Base-by-base conservation (phyloP, 2,329 filamentous ascomycete species). In the Epicoccum sorghinum region DNA sequence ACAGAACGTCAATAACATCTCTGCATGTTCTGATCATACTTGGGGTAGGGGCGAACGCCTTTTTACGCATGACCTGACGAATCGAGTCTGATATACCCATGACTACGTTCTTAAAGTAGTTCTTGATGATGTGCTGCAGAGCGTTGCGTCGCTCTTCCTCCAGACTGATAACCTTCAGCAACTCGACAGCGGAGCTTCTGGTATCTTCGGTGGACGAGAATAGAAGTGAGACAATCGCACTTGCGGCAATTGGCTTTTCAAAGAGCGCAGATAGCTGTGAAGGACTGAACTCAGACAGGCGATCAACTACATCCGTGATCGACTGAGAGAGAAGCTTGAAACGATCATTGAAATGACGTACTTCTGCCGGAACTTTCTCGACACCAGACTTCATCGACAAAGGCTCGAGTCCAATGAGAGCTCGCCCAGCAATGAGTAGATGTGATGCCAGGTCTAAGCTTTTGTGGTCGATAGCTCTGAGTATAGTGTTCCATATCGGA, bases 161-260 rank as follows among this genome's bases (percentile, higher is more conserved):
- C 7, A 84, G 84, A 32, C 90, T 95, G 65, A 93, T 85, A 32
- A 86, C 86, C 74, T 96, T 96, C 60, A 98, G 83, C 25, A 98
- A 79, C 61, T 92, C 89, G 6, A 93, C 84, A 1, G 90, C 88
- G 13, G 90, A 89, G 69, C 93, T 88, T 57, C 91, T 91, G 30
- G 95, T 87, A 53, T 87, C 83, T 51, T 89, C 80, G 62, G 96
- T 88, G 13, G 91, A 90, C 38, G 92, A 92, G 51, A 97, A 86
- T 6, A 97, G 84, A 14, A 91, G 83, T 4, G 89, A 88, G 40
- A 96, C 86, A 37, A 96, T 82, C 33, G 90, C 86, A 60, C 88
- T 86, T 55, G 90, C 89, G 6, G 87, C 87, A 37, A 86, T 78
- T 18, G 84, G 82, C 52, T 88, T 86, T 47, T 84, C 80, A 65